Percentiles rank a stretch among this genome's conserved stretches.
Evolutionary conservation across 768 basidiomycete species (phyloP).

Genomic region (Imleria badia): DNA sequence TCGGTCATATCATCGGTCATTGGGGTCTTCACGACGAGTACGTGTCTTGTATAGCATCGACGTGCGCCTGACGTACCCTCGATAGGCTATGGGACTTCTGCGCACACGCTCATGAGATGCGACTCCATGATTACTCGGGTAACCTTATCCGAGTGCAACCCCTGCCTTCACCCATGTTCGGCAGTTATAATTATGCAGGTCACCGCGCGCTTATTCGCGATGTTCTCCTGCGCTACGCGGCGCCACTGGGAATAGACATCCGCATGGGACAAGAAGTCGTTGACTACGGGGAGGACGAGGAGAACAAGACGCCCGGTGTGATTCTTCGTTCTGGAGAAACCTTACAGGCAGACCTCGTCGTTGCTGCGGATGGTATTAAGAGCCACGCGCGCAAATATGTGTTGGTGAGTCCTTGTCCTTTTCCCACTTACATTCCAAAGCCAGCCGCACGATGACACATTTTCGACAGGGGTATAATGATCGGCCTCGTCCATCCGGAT

Average conservation of each 20-base stretch:
- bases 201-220: constrained; percentile 25
- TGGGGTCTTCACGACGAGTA: constrained; percentile 31
- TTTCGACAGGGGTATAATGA: constrained; percentile 24
- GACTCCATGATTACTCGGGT: constrained; percentile 23
- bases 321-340: constrained; percentile 15
- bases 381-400: constrained; percentile 23
- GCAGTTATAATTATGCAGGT: constrained; percentile 21
- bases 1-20: constrained; percentile 26
- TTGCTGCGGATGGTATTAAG: constrained; percentile 31
- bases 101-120: constrained; percentile 6
- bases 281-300: constrained; percentile 19
- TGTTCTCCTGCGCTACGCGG: constrained; percentile 20
- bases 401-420: constrained; percentile 11
- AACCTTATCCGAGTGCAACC: constrained; percentile 18
- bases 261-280: constrained; percentile 24
- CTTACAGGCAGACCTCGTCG: constrained; percentile 25
- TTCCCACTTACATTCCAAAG: background rate
- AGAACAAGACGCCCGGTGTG: constrained; percentile 11
- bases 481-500: constrained; percentile 26
- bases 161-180: constrained; percentile 12
- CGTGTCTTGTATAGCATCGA: background rate
- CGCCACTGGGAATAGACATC: constrained; percentile 22
- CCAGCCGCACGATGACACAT: background rate
- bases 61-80: background rate
- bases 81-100: constrained; percentile 23